Evolutionary conservation across 495 filamentous ascomycete genomes (phyloP).

Genomic region (Podospora pseudopauciseta): DNA sequence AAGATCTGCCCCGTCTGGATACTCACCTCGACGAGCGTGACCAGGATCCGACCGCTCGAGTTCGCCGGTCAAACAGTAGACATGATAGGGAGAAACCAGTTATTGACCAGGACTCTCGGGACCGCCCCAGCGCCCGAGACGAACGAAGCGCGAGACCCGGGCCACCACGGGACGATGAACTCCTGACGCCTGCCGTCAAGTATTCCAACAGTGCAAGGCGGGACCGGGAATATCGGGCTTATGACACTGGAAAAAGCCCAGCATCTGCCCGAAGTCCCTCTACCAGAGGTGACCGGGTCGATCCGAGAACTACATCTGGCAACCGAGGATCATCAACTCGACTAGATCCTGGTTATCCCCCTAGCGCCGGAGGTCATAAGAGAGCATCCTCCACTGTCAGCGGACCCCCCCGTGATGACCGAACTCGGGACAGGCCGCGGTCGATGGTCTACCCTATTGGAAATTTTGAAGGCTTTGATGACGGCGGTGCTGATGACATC

Average conservation of each 20-base stretch:
- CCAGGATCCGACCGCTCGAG: conserved; percentile 1
- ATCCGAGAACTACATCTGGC: conserved; percentile 16
- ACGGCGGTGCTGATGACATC: conserved; percentile 21
- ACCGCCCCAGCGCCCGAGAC: conserved; percentile 10
- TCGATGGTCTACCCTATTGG: conserved; percentile 14
- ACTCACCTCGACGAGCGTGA: conserved; percentile 25
- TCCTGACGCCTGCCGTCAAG: conserved; percentile 34
- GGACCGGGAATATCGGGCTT: conserved; percentile 37
- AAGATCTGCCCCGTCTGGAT: conserved; percentile 36
- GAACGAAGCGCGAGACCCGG: conserved; percentile 10
- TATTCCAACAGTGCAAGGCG: conserved; percentile 32
- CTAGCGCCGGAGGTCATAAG: conserved; percentile 11
- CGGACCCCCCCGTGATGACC: conserved; percentile 1
- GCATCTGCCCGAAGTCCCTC: conserved; percentile 18
- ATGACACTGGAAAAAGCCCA: conserved; percentile 25
- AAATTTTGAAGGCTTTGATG: conserved; percentile 2
- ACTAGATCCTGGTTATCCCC: conserved; percentile 12
- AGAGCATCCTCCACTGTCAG: conserved; percentile 22
- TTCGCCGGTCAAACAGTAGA: conserved; percentile 23
- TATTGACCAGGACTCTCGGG: conserved; percentile 22
- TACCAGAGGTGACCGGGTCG: conserved; percentile 16
- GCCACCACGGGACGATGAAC: conserved; percentile 29
- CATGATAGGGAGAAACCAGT: conserved; percentile 24
- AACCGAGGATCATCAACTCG: conserved; percentile 20
- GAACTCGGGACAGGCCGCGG: conserved; percentile 11